Evolutionary conservation across 2,329 filamentous ascomycete species (phyloP).

Genomic region (Chalara sp.): DNA sequence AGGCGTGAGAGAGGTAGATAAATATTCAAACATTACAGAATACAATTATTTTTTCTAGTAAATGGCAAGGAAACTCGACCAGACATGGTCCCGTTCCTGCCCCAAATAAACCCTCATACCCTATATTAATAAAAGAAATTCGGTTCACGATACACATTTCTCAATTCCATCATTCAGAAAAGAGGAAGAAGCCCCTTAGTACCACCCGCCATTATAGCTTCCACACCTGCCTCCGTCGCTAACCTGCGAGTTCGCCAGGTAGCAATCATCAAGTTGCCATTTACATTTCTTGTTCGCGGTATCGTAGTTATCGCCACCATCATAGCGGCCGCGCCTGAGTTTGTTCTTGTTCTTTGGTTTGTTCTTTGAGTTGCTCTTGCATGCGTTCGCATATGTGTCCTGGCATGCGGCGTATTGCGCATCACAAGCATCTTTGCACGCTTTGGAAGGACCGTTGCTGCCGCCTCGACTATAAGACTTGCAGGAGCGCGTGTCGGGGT

Average conservation of each 20-base stretch:
- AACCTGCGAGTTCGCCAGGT: conserved; percentile 34
- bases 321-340: conserved; percentile 8
- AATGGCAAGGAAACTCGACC: too few relatives aligned
- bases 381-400: conserved; percentile 42
- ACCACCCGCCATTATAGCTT: conserved; percentile 24
- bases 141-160: too few relatives aligned
- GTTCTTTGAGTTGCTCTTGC: conserved; percentile 27
- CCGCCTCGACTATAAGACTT: conserved; percentile 34
- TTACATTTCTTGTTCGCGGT: conserved; percentile 37
- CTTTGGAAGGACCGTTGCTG: conserved; percentile 29
- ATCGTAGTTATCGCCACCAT: conserved; percentile 13
- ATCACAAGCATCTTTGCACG: conserved; percentile 46
- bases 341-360: not conserved
- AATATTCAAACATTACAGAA: too few relatives aligned
- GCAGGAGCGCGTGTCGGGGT: conserved; percentile 36
- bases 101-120: too few relatives aligned
- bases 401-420: conserved; percentile 43
- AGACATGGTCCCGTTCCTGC: too few relatives aligned
- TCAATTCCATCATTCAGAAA: too few relatives aligned
- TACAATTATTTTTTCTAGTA: too few relatives aligned
- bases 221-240: conserved; percentile 34
- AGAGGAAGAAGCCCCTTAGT: too few relatives aligned
- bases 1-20: too few relatives aligned
- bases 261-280: conserved; percentile 43
- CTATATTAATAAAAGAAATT: too few relatives aligned